Evolutionary conservation across 2,329 filamentous ascomycete species (phyloP).

Genomic region (Didymella exigua): DNA sequence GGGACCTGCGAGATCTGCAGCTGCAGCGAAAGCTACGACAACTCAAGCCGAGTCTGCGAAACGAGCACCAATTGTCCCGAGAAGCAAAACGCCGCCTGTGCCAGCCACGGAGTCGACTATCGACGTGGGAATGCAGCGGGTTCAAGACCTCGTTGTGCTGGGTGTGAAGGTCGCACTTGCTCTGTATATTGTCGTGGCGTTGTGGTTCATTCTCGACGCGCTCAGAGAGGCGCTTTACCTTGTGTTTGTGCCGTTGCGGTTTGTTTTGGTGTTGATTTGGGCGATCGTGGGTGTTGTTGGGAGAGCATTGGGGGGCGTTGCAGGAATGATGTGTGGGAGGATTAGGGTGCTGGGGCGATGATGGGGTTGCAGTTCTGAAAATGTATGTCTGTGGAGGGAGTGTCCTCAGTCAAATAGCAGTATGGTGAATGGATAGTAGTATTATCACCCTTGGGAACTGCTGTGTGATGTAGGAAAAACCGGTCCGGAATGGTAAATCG

Average conservation of each 20-base stretch:
- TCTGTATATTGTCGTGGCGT: constrained; percentile 32
- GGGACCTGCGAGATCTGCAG: constrained; percentile 5
- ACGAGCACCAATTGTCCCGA: constrained; percentile 5
- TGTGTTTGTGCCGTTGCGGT: constrained; percentile 32
- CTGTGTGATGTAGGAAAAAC: too few relatives aligned
- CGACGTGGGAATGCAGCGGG: constrained; percentile 33
- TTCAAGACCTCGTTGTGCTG: constrained; percentile 20
- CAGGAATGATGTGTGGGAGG: not conserved
- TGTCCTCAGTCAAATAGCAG: too few relatives aligned
- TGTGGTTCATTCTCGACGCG: constrained; percentile 40
- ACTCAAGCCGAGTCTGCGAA: constrained; percentile 3
- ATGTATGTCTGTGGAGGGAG: not conserved
- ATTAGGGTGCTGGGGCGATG: not conserved
- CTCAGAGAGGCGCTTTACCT: constrained; percentile 29
- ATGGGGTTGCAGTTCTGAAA: not conserved
- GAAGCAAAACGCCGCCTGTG: not conserved
- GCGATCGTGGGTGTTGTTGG: constrained; percentile 7
- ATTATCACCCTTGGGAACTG: too few relatives aligned
- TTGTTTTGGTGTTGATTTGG: constrained; percentile 17
- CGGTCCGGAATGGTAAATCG: too few relatives aligned
- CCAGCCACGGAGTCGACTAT: constrained; percentile 6
- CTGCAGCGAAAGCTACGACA: not conserved
- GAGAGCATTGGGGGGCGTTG: not conserved
- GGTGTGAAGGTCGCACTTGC: constrained; percentile 27
- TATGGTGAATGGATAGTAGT: too few relatives aligned